Evolutionary conservation across 805 yeast genomes (phyloP).

Genomic region (Debaryomyces maramus): DNA sequence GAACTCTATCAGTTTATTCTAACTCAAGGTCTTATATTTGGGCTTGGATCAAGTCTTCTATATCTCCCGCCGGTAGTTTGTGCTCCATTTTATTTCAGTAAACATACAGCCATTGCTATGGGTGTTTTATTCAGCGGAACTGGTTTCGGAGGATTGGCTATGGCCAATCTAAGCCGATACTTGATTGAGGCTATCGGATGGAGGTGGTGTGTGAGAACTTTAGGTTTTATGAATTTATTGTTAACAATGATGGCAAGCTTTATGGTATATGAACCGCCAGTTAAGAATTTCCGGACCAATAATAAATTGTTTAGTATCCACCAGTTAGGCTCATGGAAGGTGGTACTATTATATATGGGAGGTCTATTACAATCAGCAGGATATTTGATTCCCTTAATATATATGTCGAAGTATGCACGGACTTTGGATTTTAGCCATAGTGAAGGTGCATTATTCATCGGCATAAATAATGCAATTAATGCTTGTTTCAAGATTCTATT

Average conservation of each 20-base stretch:
- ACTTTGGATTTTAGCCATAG: slow-evolving; percentile 26
- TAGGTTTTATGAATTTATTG: slow-evolving; percentile 27
- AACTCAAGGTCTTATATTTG: slow-evolving; percentile 34
- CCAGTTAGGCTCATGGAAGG: slow-evolving; percentile 18
- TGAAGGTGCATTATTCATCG: slow-evolving; percentile 36
- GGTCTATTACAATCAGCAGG: slow-evolving; percentile 35
- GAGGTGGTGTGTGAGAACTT: slow-evolving; percentile 32
- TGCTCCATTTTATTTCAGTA: slow-evolving; percentile 30
- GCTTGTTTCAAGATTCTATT: slow-evolving; percentile 16
- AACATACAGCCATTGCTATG: slow-evolving; percentile 33
- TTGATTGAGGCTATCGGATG: slow-evolving; percentile 29
- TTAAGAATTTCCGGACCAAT: slow-evolving; percentile 6
- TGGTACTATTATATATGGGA: slow-evolving; percentile 17
- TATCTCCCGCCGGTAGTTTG: slow-evolving; percentile 35
- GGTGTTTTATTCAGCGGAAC: slow-evolving; percentile 37
- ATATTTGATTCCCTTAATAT: slow-evolving; percentile 31
- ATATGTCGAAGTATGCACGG: slow-evolving; percentile 34
- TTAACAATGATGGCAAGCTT: slow-evolving; percentile 14
- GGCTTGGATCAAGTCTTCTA: slow-evolving; percentile 31
- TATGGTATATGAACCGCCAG: slow-evolving; percentile 14
- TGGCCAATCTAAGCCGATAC: slow-evolving; percentile 27
- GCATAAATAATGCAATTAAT: slow-evolving; percentile 33
- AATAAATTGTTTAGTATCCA: slow-evolving; percentile 11
- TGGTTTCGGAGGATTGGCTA: slow-evolving; percentile 34
- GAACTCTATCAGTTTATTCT: slow-evolving; percentile 26